phyloP scores from a whole-genome alignment of 495 filamentous ascomycete species.

The Penicillium diatomitis region DNA sequence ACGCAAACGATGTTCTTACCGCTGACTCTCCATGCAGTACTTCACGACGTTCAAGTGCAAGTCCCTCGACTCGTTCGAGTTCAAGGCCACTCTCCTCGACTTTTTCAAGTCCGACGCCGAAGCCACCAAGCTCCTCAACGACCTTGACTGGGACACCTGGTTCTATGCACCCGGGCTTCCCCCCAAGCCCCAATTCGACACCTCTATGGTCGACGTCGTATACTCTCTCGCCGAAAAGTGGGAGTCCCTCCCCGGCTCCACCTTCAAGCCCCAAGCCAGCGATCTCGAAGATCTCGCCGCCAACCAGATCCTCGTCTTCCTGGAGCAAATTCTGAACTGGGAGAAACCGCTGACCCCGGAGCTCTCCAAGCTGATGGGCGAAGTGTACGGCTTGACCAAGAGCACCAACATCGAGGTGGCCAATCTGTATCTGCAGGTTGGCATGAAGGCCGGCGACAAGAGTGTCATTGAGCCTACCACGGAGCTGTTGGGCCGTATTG shows the following conservation, averaged over 20 bases:
- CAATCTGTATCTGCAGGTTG: conserved; percentile 66
- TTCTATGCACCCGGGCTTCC: conserved; percentile 81
- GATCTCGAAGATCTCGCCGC: conserved; percentile 69
- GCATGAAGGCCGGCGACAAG: conserved; percentile 61
- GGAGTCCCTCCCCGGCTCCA: conserved; percentile 38
- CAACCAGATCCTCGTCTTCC: conserved; percentile 84
- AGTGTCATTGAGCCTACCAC: conserved; percentile 58
- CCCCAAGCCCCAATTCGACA: conserved; percentile 84
- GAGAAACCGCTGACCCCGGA: conserved; percentile 49
- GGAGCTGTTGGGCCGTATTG: conserved; percentile 69
- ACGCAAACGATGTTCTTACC: background rate
- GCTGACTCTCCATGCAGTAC: conserved; percentile 40
- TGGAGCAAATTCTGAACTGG: conserved; percentile 65
- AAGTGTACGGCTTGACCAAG: conserved; percentile 55
- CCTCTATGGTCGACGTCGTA: conserved; percentile 76
- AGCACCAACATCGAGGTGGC: conserved; percentile 80
- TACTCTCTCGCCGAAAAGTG: conserved; percentile 75
- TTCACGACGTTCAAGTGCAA: conserved; percentile 72
- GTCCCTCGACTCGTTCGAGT: conserved; percentile 86
- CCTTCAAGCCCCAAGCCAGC: conserved; percentile 55
- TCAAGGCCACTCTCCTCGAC: conserved; percentile 73
- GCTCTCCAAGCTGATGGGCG: conserved; percentile 58
- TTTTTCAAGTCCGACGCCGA: conserved; percentile 69
- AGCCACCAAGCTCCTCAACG: conserved; percentile 54
- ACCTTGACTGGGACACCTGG: conserved; percentile 79